Evolutionary conservation across 768 basidiomycete species (phyloP).

Genomic region (Agrocybe praecox): DNA sequence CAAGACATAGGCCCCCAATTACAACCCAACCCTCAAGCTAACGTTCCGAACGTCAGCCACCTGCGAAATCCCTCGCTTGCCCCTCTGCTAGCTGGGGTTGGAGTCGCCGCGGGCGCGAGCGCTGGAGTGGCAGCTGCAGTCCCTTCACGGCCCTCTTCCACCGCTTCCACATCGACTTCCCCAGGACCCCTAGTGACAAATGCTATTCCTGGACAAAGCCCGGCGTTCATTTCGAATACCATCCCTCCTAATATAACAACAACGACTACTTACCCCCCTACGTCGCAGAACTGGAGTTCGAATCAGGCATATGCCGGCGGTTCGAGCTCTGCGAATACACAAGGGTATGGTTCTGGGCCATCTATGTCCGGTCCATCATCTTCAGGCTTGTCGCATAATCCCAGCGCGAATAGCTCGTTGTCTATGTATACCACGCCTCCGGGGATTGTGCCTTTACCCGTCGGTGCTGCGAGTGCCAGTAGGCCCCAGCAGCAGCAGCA

Average conservation of each 20-base stretch:
- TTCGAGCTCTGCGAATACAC: constrained; percentile 1
- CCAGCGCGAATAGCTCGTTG: constrained; percentile 2
- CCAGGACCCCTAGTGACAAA: constrained; percentile 27
- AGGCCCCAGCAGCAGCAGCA: constrained; percentile 12
- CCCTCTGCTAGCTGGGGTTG: constrained; percentile 23
- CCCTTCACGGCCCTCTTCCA: constrained; percentile 31
- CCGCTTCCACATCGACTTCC: constrained; percentile 42
- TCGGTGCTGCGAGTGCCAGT: constrained; percentile 15
- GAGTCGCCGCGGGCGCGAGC: constrained; percentile 14
- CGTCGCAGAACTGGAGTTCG: constrained; percentile 21
- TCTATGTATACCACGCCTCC: constrained; percentile 2
- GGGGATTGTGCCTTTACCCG: constrained; percentile 9
- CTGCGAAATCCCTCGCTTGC: constrained; percentile 25
- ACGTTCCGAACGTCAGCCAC: constrained; percentile 12
- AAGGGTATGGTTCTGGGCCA: constrained; percentile 15
- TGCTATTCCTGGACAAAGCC: constrained; percentile 9
- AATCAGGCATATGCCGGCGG: constrained; percentile 8
- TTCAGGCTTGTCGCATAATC: background rate
- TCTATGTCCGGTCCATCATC: constrained; percentile 6
- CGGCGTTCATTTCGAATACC: constrained; percentile 2
- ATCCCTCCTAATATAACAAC: too few species aligned
- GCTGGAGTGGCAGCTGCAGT: constrained; percentile 10
- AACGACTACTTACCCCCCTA: constrained; percentile 19
- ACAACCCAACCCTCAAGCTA: constrained; percentile 6
- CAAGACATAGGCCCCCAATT: constrained; percentile 9